These are phyloP conservation scores for Ceratocystis lukuohia DNA, from an alignment of 2,329 filamentous ascomycete genomes.

Conservation along the genomic window DNA sequence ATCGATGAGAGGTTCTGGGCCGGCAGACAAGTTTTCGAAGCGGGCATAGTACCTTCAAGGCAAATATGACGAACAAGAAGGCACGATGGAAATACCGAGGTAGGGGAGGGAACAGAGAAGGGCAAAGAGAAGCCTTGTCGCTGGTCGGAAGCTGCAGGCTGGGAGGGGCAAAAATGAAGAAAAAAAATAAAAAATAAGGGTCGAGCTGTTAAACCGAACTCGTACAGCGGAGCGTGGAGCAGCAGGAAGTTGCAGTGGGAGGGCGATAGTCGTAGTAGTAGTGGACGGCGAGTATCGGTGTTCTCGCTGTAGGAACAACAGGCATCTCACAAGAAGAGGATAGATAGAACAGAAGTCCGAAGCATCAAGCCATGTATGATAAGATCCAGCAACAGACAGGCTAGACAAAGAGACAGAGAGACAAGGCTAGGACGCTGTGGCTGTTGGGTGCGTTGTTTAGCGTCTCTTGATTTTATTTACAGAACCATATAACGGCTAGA, in stretches of 20 bases:
- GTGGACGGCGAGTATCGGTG: background rate
- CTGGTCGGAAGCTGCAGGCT: background rate
- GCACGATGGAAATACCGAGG: background rate
- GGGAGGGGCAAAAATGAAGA: conserved; percentile 8
- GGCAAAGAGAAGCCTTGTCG: background rate
- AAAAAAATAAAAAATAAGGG: conserved; percentile 11
- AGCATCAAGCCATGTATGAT: too few species aligned
- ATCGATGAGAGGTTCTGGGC: conserved; percentile 39
- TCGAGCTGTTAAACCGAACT: conserved; percentile 11
- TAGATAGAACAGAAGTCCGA: background rate
- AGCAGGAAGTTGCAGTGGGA: background rate
- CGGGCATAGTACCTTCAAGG: conserved; percentile 33
- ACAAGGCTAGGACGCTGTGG: background rate
- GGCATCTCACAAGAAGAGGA: background rate
- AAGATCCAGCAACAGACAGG: background rate
- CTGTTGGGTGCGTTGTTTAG: too few species aligned
- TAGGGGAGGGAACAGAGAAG: too few species aligned
- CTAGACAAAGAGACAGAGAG: background rate
- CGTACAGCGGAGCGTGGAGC: conserved; percentile 9
- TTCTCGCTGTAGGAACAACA: background rate
- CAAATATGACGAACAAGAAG: conserved; percentile 20
- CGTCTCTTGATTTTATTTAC: too few species aligned
- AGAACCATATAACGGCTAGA: too few species aligned
- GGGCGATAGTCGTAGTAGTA: background rate
- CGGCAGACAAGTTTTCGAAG: conserved; percentile 39